Conservation (phyloP, 768 basidiomycete genomes). For the Rhodotorula babjevae region DNA sequence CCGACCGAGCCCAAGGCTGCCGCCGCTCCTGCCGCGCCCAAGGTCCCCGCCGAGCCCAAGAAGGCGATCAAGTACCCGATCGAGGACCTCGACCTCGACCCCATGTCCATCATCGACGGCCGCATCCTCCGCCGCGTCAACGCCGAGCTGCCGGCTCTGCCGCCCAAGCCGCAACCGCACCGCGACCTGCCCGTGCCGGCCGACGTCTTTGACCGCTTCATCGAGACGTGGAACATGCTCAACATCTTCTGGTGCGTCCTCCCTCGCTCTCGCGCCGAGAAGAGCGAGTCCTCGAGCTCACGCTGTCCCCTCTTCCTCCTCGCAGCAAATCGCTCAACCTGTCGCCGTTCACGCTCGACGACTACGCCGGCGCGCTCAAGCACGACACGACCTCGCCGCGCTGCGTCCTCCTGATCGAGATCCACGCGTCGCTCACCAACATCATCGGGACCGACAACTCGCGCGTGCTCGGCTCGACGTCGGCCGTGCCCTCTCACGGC, state of each 20-base stretch:
- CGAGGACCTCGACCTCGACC: constrained; percentile 77
- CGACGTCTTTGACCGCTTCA: constrained; percentile 68
- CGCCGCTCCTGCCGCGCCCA: neutral
- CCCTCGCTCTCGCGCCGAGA: neutral
- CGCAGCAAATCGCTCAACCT: constrained; percentile 76
- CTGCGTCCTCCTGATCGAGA: constrained; percentile 74
- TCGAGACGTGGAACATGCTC: constrained; percentile 91
- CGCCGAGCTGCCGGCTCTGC: constrained; percentile 34
- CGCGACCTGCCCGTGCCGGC: constrained; percentile 30
- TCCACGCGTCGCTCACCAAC: constrained; percentile 84
- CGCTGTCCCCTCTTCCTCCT: accelerated
- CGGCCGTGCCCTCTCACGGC: neutral
- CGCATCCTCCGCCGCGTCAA: constrained; percentile 37
- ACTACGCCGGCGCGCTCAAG: constrained; percentile 78
- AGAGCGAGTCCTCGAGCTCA: no score
- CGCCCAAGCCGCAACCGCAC: constrained; percentile 33
- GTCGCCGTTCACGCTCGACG: constrained; percentile 85
- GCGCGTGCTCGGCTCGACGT: constrained; percentile 33
- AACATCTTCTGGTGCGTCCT: constrained; percentile 79
- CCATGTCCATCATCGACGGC: constrained; percentile 41
- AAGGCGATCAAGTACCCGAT: constrained; percentile 87
- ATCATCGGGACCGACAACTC: constrained; percentile 68
- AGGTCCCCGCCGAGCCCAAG: neutral
- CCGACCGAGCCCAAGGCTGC: neutral
- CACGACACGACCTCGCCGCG: constrained; percentile 66